Conservation (phyloP, 2,329 filamentous ascomycete species). For the Raffaelea ambrosiae region DNA sequence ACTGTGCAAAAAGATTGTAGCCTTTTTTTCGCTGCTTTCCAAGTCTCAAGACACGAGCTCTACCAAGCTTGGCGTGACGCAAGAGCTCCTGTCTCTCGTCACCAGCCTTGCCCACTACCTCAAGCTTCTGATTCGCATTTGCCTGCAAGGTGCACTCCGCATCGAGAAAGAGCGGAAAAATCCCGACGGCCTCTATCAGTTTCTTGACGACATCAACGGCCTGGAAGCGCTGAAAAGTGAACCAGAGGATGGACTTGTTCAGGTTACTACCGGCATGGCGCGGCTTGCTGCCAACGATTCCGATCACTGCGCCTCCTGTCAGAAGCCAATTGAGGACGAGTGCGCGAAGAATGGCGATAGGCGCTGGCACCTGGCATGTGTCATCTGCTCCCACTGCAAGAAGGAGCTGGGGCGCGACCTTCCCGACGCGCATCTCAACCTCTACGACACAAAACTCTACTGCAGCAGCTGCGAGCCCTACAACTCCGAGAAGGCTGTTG, state of each 20-base stretch:
- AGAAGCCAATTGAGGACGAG: conserved; percentile 87
- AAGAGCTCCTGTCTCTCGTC: conserved; percentile 94
- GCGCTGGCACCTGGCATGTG: conserved; percentile 78
- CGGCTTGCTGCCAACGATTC: conserved; percentile 65
- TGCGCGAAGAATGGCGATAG: conserved; percentile 68
- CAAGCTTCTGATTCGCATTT: conserved; percentile 94
- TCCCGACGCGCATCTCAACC: conserved; percentile 62
- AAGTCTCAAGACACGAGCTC: conserved; percentile 91
- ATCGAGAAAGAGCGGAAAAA: conserved; percentile 76
- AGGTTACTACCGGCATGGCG: conserved; percentile 56
- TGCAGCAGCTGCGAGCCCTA: conserved; percentile 60
- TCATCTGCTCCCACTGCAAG: conserved; percentile 61
- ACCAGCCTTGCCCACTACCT: conserved; percentile 95
- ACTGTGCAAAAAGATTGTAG: conserved; percentile 98
- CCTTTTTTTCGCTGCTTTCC: conserved; percentile 90
- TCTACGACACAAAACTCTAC: conserved; percentile 58
- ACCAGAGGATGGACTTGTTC: conserved; percentile 42
- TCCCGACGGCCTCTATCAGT: conserved; percentile 68
- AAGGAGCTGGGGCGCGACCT: conserved; percentile 60
- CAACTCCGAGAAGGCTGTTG: conserved; percentile 39
- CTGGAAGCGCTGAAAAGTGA: conserved; percentile 70
- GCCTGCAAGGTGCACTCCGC: conserved; percentile 84
- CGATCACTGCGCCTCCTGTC: conserved; percentile 76
- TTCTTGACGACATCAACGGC: conserved; percentile 74
- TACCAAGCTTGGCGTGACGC: conserved; percentile 87